phyloP scores from a whole-genome alignment of 345 rosid species.

The Gossypium longicalyx region DNA sequence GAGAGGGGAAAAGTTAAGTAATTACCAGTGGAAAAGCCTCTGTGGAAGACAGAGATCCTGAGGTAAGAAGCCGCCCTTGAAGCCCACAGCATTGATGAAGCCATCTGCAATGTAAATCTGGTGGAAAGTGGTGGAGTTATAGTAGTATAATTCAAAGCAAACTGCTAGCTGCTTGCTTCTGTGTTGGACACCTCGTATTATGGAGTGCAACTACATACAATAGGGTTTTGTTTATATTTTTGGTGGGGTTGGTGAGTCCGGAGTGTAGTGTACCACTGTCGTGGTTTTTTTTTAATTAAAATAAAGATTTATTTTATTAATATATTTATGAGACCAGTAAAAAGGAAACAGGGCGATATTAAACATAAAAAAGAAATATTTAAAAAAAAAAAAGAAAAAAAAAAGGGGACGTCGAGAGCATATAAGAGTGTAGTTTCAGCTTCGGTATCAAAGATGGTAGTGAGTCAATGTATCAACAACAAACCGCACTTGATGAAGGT shows the following conservation, averaged over 20 bases:
- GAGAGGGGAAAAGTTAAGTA: background rate
- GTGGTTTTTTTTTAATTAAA: background rate
- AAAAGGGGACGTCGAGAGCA: too few relatives aligned
- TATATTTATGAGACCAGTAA: too few relatives aligned
- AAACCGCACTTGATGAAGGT: too few relatives aligned
- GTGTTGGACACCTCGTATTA: background rate
- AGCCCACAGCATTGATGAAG: conserved; percentile 75
- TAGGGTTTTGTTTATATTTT: background rate
- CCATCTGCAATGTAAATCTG: conserved; percentile 39
- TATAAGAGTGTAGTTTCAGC: too few relatives aligned
- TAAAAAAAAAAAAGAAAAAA: too few relatives aligned
- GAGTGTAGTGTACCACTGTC: background rate
- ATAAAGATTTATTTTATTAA: too few relatives aligned
- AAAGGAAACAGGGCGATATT: too few relatives aligned
- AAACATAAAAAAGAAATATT: too few relatives aligned
- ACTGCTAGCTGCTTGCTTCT: background rate
- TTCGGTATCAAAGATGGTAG: too few relatives aligned
- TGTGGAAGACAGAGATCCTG: conserved; percentile 68
- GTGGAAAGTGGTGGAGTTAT: background rate
- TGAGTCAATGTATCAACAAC: too few relatives aligned
- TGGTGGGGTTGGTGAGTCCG: background rate
- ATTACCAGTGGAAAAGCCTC: conserved; percentile 75
- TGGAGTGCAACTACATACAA: background rate
- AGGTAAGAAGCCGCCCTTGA: conserved; percentile 87
- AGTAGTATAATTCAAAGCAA: background rate